phyloP scores from a whole-genome alignment of 2,329 filamentous ascomycete genomes.

The Plectosphaerella sp. region DNA sequence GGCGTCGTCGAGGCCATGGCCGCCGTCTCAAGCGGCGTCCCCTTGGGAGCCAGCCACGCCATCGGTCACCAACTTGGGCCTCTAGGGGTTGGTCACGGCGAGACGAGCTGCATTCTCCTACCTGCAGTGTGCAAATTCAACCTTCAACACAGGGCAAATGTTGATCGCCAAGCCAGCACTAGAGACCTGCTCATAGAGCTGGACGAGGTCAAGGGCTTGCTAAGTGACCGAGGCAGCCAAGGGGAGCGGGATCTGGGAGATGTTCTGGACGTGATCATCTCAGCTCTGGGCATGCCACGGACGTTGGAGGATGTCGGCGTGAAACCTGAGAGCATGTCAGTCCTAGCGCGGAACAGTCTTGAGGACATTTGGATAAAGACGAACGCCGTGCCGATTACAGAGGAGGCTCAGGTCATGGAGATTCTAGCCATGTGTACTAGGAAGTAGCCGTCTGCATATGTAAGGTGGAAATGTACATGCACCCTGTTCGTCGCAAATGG shows the following conservation, averaged over 20 bases:
- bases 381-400: conserved; percentile 43
- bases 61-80: conserved; percentile 51
- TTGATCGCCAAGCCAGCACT: conserved; percentile 18
- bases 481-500: not conserved
- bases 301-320: conserved; percentile 47
- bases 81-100: conserved; percentile 54
- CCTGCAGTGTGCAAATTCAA: conserved; percentile 53
- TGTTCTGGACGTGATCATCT: conserved; percentile 44
- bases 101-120: conserved; percentile 43
- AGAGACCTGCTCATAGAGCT: conserved; percentile 7
- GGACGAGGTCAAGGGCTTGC: not conserved
- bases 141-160: conserved; percentile 19
- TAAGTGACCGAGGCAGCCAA: not conserved
- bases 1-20: conserved; percentile 50
- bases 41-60: conserved; percentile 45
- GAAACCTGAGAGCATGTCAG: conserved; percentile 38
- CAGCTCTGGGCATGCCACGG: conserved; percentile 48
- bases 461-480: not conserved
- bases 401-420: conserved; percentile 44
- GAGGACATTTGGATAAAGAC: conserved; percentile 44
- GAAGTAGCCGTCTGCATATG: not conserved
- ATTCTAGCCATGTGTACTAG: conserved; percentile 37
- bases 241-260: conserved; percentile 41
- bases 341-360: conserved; percentile 43
- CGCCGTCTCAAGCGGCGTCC: conserved; percentile 32